phyloP scores from a whole-genome alignment of 805 yeast genomes.

The Yamadazyma insecticola region DNA sequence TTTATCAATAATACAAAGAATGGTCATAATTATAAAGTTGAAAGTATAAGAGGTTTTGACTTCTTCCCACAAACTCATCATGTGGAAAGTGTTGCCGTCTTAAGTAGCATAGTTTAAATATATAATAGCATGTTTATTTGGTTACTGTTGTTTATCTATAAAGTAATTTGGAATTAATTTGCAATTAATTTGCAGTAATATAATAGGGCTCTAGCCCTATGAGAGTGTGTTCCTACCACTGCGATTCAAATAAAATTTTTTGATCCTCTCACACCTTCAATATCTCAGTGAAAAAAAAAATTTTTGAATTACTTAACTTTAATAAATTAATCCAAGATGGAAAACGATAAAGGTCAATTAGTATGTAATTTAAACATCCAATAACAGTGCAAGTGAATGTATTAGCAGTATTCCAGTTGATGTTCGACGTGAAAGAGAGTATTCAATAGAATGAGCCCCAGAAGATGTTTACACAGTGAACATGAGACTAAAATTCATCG shows the following conservation, averaged over 20 bases:
- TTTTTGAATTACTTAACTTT: conserved; percentile 2
- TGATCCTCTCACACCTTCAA: no score
- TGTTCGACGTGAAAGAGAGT: no score
- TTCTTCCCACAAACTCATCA: conserved; percentile 65
- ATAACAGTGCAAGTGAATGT: no score
- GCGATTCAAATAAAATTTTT: no score
- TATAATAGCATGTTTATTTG: background rate
- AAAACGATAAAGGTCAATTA: conserved; percentile 99
- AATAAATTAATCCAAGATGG: conserved; percentile 64
- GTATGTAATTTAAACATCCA: no score
- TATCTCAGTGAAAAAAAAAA: conserved; percentile 3
- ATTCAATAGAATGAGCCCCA: no score
- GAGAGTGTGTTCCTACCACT: conserved; percentile 3
- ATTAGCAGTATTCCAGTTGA: no score
- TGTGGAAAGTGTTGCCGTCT: conserved; percentile 82
- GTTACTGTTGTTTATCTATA: conserved; percentile 1
- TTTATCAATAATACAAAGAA: conserved; percentile 62
- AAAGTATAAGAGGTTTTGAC: conserved; percentile 89
- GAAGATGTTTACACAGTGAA: no score
- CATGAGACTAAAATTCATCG: no score
- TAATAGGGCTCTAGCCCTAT: conserved; percentile 11
- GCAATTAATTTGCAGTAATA: no score
- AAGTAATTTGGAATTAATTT: background rate
- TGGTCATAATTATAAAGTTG: conserved; percentile 64
- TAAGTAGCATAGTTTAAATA: conserved; percentile 17